Conservation (phyloP, 345 rosid genomes). For the Raphanus sativus region DNA sequence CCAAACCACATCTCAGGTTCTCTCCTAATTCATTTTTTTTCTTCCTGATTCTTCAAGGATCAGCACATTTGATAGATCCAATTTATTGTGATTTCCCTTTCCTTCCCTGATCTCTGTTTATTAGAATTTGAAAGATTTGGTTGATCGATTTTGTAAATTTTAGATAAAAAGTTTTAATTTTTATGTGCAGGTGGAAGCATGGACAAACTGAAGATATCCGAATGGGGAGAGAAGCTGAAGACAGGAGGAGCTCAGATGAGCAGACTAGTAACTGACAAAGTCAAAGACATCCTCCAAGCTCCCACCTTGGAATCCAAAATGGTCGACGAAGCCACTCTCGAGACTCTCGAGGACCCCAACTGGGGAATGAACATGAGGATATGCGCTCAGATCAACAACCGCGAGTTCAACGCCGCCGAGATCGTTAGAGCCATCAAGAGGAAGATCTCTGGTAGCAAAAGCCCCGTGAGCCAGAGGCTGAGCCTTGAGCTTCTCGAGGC, state of each 20-base stretch:
- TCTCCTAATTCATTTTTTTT: neutral
- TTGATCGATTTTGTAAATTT: neutral
- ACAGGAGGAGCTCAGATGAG: slow-evolving; percentile 84
- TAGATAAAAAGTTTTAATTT: neutral
- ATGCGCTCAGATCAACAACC: slow-evolving; percentile 71
- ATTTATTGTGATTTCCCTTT: neutral
- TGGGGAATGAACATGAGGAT: slow-evolving; percentile 95
- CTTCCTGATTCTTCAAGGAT: neutral
- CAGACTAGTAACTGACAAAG: slow-evolving; percentile 67
- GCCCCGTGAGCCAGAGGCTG: slow-evolving; percentile 54
- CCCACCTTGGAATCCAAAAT: slow-evolving; percentile 77
- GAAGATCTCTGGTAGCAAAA: slow-evolving; percentile 66
- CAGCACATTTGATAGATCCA: slow-evolving; percentile 13
- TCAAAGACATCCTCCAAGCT: slow-evolving; percentile 79
- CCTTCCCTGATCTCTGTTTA: neutral
- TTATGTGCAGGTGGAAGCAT: slow-evolving; percentile 32
- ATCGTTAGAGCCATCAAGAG: slow-evolving; percentile 68
- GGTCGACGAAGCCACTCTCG: slow-evolving; percentile 84
- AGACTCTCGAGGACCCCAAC: slow-evolving; percentile 68
- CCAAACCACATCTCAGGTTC: slow-evolving; percentile 13
- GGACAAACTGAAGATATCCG: slow-evolving; percentile 69
- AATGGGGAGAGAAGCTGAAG: slow-evolving; percentile 75
- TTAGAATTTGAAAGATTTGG: neutral
- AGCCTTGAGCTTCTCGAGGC: slow-evolving; percentile 81
- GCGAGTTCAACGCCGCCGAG: slow-evolving; percentile 64